phyloP scores from a whole-genome alignment of 192 early-diverging fungal species.

The Phlyctochytrium bullatum region DNA sequence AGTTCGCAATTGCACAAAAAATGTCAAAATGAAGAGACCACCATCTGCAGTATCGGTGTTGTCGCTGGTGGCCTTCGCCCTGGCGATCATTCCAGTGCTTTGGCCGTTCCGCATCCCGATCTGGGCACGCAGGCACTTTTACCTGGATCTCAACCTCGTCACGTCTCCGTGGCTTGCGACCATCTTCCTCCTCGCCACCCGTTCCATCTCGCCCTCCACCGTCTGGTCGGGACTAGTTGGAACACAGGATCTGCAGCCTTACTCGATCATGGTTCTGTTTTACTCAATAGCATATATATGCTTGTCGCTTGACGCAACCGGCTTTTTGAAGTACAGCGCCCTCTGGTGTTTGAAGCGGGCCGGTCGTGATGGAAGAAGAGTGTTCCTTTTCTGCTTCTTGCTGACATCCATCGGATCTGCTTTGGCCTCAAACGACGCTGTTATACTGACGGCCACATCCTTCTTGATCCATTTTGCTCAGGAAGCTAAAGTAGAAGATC shows the following conservation, averaged over 20 bases:
- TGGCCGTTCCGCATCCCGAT: constrained; percentile 54
- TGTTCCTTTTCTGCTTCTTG: constrained; percentile 70
- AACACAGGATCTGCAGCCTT: constrained; percentile 59
- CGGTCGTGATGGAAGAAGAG: constrained; percentile 34
- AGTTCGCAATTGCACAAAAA: too few relatives aligned
- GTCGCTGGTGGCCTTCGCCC: constrained; percentile 55
- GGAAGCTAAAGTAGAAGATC: constrained; percentile 53
- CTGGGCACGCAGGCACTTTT: not conserved
- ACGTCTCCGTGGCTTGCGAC: constrained; percentile 70
- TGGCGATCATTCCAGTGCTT: constrained; percentile 61
- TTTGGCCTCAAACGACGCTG: constrained; percentile 81
- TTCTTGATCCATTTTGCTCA: constrained; percentile 75
- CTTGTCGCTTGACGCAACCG: constrained; percentile 79
- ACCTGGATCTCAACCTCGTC: constrained; percentile 59
- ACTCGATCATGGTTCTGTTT: constrained; percentile 77
- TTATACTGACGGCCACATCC: constrained; percentile 76
- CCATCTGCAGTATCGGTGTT: constrained; percentile 52
- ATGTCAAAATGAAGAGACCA: too few relatives aligned
- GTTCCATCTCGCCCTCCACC: constrained; percentile 46
- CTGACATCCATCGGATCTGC: constrained; percentile 70
- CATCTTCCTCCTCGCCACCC: constrained; percentile 63
- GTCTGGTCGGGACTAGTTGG: constrained; percentile 64
- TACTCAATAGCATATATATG: constrained; percentile 81
- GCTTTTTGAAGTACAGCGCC: constrained; percentile 45
- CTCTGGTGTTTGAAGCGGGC: constrained; percentile 35